These are phyloP conservation scores for Cryptosporidium bovis DNA, from an alignment of 169 alveolate genomes.

Conservation along the genomic window DNA sequence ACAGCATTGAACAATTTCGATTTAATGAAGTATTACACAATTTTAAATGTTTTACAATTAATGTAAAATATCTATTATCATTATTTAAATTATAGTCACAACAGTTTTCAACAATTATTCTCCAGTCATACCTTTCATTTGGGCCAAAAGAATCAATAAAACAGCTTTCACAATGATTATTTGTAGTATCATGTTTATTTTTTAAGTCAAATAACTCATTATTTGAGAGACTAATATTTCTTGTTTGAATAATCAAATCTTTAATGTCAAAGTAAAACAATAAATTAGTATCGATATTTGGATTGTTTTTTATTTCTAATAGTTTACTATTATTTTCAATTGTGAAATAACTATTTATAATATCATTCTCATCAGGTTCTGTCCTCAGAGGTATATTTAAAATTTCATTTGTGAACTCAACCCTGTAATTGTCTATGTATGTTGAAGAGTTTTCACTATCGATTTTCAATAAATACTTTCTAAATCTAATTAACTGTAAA, in stretches of 20 bases:
- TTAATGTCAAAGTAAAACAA: slow-evolving; percentile 41
- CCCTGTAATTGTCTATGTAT: background rate
- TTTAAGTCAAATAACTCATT: slow-evolving; percentile 15
- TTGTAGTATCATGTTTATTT: background rate
- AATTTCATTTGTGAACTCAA: slow-evolving; percentile 4
- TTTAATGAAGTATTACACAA: slow-evolving; percentile 45
- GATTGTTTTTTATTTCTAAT: background rate
- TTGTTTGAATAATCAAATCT: slow-evolving; percentile 42
- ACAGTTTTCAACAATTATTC: background rate
- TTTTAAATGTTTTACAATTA: background rate
- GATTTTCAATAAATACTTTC: slow-evolving; percentile 28
- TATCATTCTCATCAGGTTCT: slow-evolving; percentile 25
- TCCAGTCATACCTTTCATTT: slow-evolving; percentile 21
- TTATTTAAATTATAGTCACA: background rate
- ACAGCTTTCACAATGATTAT: slow-evolving; percentile 20
- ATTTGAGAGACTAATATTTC: slow-evolving; percentile 15
- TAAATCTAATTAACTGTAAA: slow-evolving; percentile 32
- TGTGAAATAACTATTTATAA: slow-evolving; percentile 24
- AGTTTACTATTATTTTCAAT: slow-evolving; percentile 7
- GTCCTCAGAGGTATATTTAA: slow-evolving; percentile 18
- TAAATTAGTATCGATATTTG: background rate
- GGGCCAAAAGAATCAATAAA: slow-evolving; percentile 61
- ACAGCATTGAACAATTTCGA: slow-evolving; percentile 22
- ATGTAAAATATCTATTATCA: background rate
- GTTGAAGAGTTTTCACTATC: background rate